Evolutionary conservation across 2,329 filamentous ascomycete genomes (phyloP).

Genomic region (Fusarium sulawesiense): DNA sequence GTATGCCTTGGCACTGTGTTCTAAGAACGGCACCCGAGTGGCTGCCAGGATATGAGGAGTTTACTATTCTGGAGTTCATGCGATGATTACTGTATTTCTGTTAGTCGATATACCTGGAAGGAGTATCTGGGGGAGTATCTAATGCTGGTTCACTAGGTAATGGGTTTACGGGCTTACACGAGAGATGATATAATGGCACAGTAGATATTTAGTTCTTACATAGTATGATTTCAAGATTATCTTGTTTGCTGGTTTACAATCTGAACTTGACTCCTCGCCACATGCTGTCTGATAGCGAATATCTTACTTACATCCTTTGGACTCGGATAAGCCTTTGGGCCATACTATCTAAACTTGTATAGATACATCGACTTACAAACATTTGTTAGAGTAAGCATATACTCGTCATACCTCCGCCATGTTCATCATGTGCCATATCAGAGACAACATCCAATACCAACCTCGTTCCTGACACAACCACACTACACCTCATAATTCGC

Average conservation of each 20-base stretch:
- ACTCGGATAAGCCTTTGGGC: not conserved
- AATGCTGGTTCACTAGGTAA: not conserved
- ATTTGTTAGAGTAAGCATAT: not conserved
- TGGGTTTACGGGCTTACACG: not conserved
- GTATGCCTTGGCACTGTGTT: conserved; percentile 51
- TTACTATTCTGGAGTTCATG: not conserved
- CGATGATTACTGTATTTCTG: not conserved
- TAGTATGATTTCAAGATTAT: not conserved
- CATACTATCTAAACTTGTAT: no score
- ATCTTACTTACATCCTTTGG: not conserved
- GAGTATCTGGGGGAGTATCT: not conserved
- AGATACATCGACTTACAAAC: accelerated
- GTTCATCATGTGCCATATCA: not conserved
- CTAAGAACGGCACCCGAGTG: conserved; percentile 48
- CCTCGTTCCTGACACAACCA: not conserved
- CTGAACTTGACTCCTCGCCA: not conserved
- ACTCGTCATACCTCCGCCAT: not conserved
- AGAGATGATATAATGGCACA: not conserved
- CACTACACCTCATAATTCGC: not conserved
- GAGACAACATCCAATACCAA: not conserved
- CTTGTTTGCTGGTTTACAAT: not conserved
- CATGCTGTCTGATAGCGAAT: not conserved
- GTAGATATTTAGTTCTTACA: not conserved
- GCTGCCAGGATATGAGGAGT: conserved; percentile 25
- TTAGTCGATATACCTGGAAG: not conserved